Base-by-base conservation (phyloP, 352 stramenopile species). In the Pythium phragmitis region DNA sequence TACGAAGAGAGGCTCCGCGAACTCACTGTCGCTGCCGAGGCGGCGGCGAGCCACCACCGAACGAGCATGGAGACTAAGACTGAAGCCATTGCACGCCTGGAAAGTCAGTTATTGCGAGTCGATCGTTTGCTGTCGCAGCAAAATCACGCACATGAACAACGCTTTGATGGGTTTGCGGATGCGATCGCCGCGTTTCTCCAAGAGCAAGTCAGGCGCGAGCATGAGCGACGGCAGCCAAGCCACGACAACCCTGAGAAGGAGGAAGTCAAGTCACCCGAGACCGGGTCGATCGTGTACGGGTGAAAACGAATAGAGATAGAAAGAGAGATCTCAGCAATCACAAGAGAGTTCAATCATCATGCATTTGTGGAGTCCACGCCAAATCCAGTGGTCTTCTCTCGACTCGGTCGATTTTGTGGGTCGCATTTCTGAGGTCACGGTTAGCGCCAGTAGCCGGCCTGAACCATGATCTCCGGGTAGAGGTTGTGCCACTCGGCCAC, bases 401-500 rank as follows among this genome's bases (percentile, higher is more conserved):
- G 26, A 30, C 26, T 30, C 26, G 26, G 26, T 30, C 26, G 26
- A 30, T 5, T 30, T 30, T 30, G 26, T 30, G 2, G 26, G 4
- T 30, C 26, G 26, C 26, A 30, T 30, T 21, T 3, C 26, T 17
- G 49, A 56, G 26, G 49, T 41, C 26, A 13, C 34, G 34, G 34
- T 37, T 65, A 65, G 57, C 88, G 82, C 73, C 79, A 93, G 67
- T 96, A 96, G 48, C 87, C 87, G 3, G 84, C 81, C 61, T 91
- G 79, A n/a, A 93, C 83, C 84, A 96, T 93, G 65, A 96, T 76
- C 61, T 94, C 87, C 1, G 87, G 87, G 67, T 94, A 94, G 46
- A 94, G 61, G 69, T 91, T 92, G 78, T 95, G 88, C 88, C 88
- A 96, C 53, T 94, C 88, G 43, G 82, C 74, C 60, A 95, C 85